Evolutionary conservation across 176 grass and related monocot genomes (phyloP).

Genomic region (Carex scoparia): DNA sequence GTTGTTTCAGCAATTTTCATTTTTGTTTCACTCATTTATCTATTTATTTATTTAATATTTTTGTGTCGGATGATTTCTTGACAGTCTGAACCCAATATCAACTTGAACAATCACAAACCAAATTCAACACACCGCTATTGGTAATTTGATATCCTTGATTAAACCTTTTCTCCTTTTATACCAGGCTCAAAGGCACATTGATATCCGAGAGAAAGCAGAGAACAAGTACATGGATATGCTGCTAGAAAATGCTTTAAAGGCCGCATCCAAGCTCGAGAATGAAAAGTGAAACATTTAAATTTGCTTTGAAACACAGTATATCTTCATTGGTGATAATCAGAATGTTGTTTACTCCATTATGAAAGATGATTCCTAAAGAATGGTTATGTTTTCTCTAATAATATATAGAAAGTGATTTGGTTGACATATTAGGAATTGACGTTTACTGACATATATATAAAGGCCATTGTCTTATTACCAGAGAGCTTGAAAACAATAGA

Average conservation of each 20-base stretch:
- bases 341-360: background rate
- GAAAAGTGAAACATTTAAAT: background rate
- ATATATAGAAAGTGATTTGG: background rate
- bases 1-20: background rate
- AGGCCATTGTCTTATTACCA: no score
- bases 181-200: background rate
- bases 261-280: background rate
- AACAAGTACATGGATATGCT: background rate
- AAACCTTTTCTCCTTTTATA: no score
- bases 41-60: background rate
- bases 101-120: background rate
- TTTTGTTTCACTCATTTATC: background rate
- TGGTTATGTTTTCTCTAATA: background rate
- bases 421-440: background rate
- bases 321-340: background rate
- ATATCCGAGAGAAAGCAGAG: background rate
- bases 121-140: background rate
- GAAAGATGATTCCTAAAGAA: background rate
- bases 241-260: background rate
- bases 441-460: background rate
- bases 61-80: background rate
- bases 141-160: background rate
- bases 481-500: no score
- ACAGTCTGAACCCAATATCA: background rate
- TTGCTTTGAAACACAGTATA: background rate